phyloP scores from a whole-genome alignment of 257 asterid species.

The Cynanchum wilfordii region DNA sequence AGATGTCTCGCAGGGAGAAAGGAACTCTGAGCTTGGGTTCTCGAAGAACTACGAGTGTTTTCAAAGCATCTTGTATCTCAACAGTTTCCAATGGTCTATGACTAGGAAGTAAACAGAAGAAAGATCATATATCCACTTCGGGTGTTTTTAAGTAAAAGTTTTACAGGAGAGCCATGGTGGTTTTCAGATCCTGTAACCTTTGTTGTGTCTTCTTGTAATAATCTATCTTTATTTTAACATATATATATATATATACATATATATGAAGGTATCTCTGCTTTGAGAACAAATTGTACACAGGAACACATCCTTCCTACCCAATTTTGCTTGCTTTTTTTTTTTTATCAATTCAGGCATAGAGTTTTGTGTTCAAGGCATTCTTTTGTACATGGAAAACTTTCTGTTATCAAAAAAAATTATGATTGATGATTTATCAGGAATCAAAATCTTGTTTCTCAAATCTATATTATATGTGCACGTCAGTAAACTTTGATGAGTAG shows the following conservation, averaged over 20 bases:
- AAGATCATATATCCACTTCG: slow-evolving; percentile 20
- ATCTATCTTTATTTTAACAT: slow-evolving; percentile 10
- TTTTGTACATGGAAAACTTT: slow-evolving; percentile 13
- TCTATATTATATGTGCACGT: background rate
- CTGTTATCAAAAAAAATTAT: slow-evolving; percentile 4
- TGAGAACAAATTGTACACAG: slow-evolving; percentile 10
- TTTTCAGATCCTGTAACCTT: slow-evolving; percentile 39
- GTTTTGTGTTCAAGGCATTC: slow-evolving; percentile 3
- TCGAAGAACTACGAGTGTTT: slow-evolving; percentile 30
- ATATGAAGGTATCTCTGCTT: slow-evolving; percentile 23
- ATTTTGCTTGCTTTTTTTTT: slow-evolving; percentile 9
- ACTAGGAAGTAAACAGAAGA: slow-evolving; percentile 26
- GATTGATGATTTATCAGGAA: background rate
- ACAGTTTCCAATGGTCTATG: slow-evolving; percentile 27
- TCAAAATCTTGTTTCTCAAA: background rate
- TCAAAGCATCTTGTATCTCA: slow-evolving; percentile 30
- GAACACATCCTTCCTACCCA: slow-evolving; percentile 4
- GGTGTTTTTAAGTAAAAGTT: slow-evolving; percentile 18
- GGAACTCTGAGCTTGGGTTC: slow-evolving; percentile 50
- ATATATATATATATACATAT: background rate
- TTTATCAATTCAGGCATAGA: background rate
- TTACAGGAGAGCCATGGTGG: slow-evolving; percentile 41
- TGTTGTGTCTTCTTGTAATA: slow-evolving; percentile 33
- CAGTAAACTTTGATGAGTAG: background rate
- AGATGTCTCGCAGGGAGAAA: slow-evolving; percentile 25